A percentile compares a stretch with the other conserved stretches of the same genome.
Conservation (phyloP, 805 yeast species). For the Saccharomycopsis microspora region DNA sequence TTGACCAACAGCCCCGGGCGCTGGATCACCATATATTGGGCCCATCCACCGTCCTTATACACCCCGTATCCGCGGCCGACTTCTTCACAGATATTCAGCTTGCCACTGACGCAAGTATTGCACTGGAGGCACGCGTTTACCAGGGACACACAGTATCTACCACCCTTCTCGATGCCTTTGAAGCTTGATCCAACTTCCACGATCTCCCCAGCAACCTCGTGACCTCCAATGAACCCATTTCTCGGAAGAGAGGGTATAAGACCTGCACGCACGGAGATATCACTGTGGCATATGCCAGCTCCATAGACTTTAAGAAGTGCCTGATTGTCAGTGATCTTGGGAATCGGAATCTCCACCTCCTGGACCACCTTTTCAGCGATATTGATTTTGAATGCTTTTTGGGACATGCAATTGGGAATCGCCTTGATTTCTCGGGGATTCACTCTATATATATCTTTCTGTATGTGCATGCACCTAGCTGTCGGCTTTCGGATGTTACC, state of each 20-base stretch:
- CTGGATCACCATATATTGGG: constrained; percentile 19
- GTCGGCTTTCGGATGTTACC: no score
- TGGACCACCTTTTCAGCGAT: background rate
- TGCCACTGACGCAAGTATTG: constrained; percentile 98
- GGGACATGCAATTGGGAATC: background rate
- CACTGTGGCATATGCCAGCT: constrained; percentile 29
- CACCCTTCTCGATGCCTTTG: background rate
- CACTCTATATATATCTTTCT: background rate
- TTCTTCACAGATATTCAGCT: constrained; percentile 65
- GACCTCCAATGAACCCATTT: constrained; percentile 21
- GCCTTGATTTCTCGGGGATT: background rate
- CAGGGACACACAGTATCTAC: constrained; percentile 15
- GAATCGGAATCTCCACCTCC: background rate
- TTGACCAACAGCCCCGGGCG: constrained; percentile 9
- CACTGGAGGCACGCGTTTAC: constrained; percentile 25
- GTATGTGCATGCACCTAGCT: background rate
- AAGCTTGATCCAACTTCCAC: constrained; percentile 14
- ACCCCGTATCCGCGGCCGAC: constrained; percentile 18
- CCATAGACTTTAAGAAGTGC: constrained; percentile 16
- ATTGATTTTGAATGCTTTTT: background rate
- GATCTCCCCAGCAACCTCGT: constrained; percentile 23
- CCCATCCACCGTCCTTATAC: constrained; percentile 24
- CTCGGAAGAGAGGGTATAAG: background rate
- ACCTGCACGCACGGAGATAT: constrained; percentile 26
- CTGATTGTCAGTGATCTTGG: background rate